Evolutionary conservation across 2,329 filamentous ascomycete genomes (phyloP).

Genomic region (Aciculosporium take): DNA sequence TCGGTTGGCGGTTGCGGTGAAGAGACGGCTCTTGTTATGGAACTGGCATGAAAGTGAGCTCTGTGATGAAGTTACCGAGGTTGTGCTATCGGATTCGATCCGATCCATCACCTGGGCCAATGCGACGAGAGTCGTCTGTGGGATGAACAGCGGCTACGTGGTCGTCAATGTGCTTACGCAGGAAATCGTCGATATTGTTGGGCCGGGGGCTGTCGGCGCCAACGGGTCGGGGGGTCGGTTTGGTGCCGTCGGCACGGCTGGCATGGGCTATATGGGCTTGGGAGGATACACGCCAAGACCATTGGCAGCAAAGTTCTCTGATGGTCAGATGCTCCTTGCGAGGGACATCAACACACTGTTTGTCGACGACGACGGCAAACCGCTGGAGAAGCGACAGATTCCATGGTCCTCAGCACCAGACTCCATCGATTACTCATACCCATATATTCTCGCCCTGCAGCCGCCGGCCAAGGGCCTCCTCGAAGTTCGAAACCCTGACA

Average conservation of each 20-base stretch:
- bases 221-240: conserved; percentile 57
- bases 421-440: conserved; percentile 89
- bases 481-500: conserved; percentile 87
- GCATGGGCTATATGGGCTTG: conserved; percentile 95
- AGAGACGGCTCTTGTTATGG: conserved; percentile 80
- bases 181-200: conserved; percentile 63
- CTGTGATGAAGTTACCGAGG: conserved; percentile 55
- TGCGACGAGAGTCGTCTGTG: conserved; percentile 73
- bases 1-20: conserved; percentile 79
- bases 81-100: conserved; percentile 68
- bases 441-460: conserved; percentile 81
- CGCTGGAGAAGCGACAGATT: conserved; percentile 74
- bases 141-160: conserved; percentile 83
- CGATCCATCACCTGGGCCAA: conserved; percentile 85
- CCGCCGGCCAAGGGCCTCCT: conserved; percentile 68
- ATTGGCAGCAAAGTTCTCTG: conserved; percentile 65
- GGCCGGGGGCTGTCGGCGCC: conserved; percentile 55
- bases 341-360: conserved; percentile 96
- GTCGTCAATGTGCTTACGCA: conserved; percentile 72
- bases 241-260: conserved; percentile 66
- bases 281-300: conserved; percentile 85
- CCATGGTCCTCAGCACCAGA: conserved; percentile 84
- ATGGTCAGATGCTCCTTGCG: conserved; percentile 81
- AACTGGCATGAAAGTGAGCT: conserved; percentile 94
- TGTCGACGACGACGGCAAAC: conserved; percentile 68